Base-by-base conservation (phyloP, 1,284 basidiomycete species). In the Cryptococcus hybrid region DNA sequence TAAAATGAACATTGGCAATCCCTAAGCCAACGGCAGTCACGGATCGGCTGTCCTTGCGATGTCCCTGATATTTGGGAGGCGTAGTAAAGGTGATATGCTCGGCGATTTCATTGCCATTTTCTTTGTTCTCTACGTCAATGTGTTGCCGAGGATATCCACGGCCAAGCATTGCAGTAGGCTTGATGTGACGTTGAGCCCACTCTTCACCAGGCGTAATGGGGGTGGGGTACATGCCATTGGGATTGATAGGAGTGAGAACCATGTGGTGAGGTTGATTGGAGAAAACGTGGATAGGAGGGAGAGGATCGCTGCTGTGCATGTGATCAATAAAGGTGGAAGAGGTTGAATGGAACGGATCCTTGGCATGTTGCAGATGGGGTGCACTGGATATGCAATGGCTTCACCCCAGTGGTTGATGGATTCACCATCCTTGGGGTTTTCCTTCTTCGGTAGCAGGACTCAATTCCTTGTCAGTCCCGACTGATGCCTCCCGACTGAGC, bases 1-100 rank as follows among this genome's bases (percentile, higher is more conserved):
- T 64, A 47, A 75, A 70, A 34, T 69, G 61, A 24, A 76, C 72
- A 44, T 72, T 74, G 51, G 72, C 67, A 24, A 76, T 63, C 15
- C 73, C 72, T 5, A 75, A 52, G 1, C 74, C 74, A 49, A 76
- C 69, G 15, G 66, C 56, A 1, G 66, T 61, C 24, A 74, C 66
- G 8, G 61, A 60, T 15, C 45, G 38, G 37, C 39, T 51, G 11
- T 60, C 53, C 30, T 61, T 56, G 4, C 56, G 56, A 2, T 56
- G 55, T 12, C 12, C 15, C 49, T 38, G 40, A 18, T 66, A 53
- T 43, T 65, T 62, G 3, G 66, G 67, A 18, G 18, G 18, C 24
- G 70, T 67, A 4, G 65, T 58, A 43, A 72, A 60, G 1, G 70
- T 69, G 51, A 72, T 69, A 36, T 62, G 58, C n/a, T 69, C 65